These are phyloP conservation scores for Colletotrichum brevisporum DNA, from an alignment of 2,329 filamentous ascomycete genomes.

Conservation along the genomic window DNA sequence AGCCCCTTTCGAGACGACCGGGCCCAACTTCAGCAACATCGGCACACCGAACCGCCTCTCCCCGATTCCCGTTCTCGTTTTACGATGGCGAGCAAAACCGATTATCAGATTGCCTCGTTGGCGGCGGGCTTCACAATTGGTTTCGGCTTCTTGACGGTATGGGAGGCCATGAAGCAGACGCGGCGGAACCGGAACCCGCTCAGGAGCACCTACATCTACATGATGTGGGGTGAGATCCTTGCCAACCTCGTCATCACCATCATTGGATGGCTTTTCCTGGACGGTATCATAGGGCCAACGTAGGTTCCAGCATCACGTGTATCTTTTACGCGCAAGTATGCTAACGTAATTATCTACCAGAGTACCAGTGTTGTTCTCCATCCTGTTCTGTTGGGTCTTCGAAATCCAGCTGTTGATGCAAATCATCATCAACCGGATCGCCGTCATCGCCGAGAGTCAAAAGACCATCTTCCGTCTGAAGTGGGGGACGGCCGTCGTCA, in stretches of 20 bases:
- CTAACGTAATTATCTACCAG: constrained; percentile 39
- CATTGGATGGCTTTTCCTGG: constrained; percentile 56
- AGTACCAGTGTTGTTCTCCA: constrained; percentile 52
- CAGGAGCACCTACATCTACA: constrained; percentile 57
- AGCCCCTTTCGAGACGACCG: constrained; percentile 8
- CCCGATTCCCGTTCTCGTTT: background rate
- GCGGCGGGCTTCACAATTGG: constrained; percentile 54
- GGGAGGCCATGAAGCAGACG: constrained; percentile 59
- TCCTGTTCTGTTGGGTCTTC: constrained; percentile 58
- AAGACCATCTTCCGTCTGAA: constrained; percentile 57
- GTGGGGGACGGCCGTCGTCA: constrained; percentile 59
- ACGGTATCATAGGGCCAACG: constrained; percentile 51
- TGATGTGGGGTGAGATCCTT: constrained; percentile 62
- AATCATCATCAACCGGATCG: constrained; percentile 69
- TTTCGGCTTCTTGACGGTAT: constrained; percentile 57
- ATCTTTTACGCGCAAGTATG: background rate
- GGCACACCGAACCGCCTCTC: background rate
- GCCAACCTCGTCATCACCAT: constrained; percentile 56
- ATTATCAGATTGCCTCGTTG: constrained; percentile 49
- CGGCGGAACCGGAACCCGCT: constrained; percentile 51
- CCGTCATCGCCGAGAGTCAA: constrained; percentile 60
- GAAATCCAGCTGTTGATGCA: constrained; percentile 66
- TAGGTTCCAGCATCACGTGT: constrained; percentile 37
- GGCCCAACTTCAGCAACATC: background rate
- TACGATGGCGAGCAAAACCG: constrained; percentile 42